phyloP scores from a whole-genome alignment of 1,284 basidiomycete species.

The Heterobasidion annosum region DNA sequence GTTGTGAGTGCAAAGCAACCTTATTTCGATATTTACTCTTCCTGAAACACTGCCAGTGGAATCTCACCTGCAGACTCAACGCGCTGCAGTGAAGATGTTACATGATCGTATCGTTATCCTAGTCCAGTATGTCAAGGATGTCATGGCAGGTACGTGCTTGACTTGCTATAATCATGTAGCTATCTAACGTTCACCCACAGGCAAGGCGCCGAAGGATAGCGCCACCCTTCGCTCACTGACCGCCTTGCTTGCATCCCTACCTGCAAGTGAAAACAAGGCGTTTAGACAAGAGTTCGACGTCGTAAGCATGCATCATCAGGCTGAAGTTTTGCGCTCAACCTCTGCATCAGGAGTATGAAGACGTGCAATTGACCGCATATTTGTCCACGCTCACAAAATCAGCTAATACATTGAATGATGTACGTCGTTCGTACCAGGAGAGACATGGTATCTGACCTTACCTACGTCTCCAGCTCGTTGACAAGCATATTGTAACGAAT shows the following conservation, averaged over 20 bases:
- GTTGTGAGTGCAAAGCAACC: slow-evolving; percentile 38
- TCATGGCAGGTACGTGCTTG: slow-evolving; percentile 52
- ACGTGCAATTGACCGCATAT: slow-evolving; percentile 88
- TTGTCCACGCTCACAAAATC: slow-evolving; percentile 85
- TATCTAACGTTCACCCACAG: slow-evolving; percentile 25
- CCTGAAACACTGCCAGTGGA: slow-evolving; percentile 51
- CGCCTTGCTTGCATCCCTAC: slow-evolving; percentile 79
- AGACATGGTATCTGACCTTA: neutral
- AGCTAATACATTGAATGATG: slow-evolving; percentile 82
- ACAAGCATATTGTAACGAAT: slow-evolving; percentile 26
- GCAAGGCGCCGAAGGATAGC: slow-evolving; percentile 64
- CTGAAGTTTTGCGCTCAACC: slow-evolving; percentile 1
- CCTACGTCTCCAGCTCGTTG: slow-evolving; percentile 19
- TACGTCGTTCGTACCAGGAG: slow-evolving; percentile 28
- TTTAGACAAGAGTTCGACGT: slow-evolving; percentile 84
- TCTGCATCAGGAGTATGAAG: slow-evolving; percentile 77
- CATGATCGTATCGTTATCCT: slow-evolving; percentile 83
- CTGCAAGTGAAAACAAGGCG: slow-evolving; percentile 70
- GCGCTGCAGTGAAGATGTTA: slow-evolving; percentile 94
- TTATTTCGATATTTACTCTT: neutral
- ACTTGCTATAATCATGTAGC: neutral
- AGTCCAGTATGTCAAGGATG: slow-evolving; percentile 73
- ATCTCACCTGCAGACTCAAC: slow-evolving; percentile 82
- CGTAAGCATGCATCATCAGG: slow-evolving; percentile 31
- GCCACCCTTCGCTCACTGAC: slow-evolving; percentile 77